Conservation (phyloP, 139 green algal species). For the Monoraphidium neglectum region DNA sequence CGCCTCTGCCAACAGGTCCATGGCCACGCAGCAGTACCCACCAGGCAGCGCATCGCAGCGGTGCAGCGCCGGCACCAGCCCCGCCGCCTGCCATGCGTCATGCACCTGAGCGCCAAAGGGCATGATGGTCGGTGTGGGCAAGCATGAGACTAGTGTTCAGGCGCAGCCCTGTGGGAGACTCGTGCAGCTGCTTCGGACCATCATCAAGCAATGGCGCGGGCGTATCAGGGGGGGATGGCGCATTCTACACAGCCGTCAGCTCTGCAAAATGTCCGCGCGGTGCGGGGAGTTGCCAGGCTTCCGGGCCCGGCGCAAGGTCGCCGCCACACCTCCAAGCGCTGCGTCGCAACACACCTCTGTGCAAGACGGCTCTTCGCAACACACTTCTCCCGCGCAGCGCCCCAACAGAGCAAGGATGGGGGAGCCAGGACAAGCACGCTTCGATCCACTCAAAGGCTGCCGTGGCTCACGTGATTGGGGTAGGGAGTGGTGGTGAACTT, state of each 20-base stretch:
- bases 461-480: constrained; percentile 2
- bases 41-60: background rate
- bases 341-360: background rate
- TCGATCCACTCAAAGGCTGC: background rate
- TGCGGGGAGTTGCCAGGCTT: too few relatives aligned
- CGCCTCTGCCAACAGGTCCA: constrained; percentile 5
- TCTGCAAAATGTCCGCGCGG: too few relatives aligned
- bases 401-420: too few relatives aligned
- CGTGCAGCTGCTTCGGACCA: background rate
- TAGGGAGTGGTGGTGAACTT: constrained; percentile 16
- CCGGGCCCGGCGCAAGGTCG: too few relatives aligned
- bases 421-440: too few relatives aligned
- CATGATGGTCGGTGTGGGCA: background rate
- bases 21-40: constrained; percentile 6
- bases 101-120: constrained; percentile 4
- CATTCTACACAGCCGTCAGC: too few relatives aligned
- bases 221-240: background rate
- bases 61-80: constrained; percentile 1
- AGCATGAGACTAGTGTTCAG: background rate
- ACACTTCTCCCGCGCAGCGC: background rate
- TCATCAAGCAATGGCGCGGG: background rate
- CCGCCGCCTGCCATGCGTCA: background rate
- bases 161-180: background rate
- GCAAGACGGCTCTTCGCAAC: background rate
- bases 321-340: background rate